These are phyloP conservation scores for Sedum album DNA, from an alignment of 164 flowering plant genomes.

Conservation along the genomic window DNA sequence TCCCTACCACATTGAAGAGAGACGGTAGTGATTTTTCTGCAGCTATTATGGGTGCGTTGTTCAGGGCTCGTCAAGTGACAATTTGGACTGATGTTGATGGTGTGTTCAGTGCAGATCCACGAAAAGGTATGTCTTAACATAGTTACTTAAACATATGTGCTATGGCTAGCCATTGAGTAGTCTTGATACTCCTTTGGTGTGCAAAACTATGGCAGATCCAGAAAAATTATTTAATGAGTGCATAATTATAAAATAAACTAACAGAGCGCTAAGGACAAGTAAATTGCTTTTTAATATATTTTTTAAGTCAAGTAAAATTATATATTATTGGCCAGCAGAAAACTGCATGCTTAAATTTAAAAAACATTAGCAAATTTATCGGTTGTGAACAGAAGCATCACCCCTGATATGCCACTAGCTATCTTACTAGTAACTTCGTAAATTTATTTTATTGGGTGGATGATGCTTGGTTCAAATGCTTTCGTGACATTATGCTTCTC, in stretches of 20 bases:
- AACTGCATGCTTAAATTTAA: no score
- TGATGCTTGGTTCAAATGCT: not conserved
- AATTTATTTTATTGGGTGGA: not conserved
- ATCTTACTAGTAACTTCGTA: not conserved
- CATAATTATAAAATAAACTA: no score
- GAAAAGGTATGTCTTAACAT: slow-evolving; percentile 76
- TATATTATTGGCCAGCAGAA: no score
- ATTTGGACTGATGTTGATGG: slow-evolving; percentile 99
- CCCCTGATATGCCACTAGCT: not conserved
- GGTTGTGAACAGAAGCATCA: no score
- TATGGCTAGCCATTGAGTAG: not conserved
- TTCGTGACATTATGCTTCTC: not conserved
- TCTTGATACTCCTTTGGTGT: not conserved
- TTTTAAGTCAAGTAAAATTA: no score
- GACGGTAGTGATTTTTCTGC: slow-evolving; percentile 99
- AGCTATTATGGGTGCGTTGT: slow-evolving; percentile 89
- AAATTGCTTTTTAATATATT: no score
- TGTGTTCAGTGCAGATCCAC: slow-evolving; percentile 96
- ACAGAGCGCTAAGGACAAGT: no score
- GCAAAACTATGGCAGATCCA: no score
- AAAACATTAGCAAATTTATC: no score
- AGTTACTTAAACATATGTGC: not conserved
- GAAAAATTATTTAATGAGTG: no score
- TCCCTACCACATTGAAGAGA: slow-evolving; percentile 94
- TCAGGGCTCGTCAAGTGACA: slow-evolving; percentile 81